These are phyloP conservation scores for Corymbia citriodora DNA, from an alignment of 441 rosid species.

Conservation along the genomic window DNA sequence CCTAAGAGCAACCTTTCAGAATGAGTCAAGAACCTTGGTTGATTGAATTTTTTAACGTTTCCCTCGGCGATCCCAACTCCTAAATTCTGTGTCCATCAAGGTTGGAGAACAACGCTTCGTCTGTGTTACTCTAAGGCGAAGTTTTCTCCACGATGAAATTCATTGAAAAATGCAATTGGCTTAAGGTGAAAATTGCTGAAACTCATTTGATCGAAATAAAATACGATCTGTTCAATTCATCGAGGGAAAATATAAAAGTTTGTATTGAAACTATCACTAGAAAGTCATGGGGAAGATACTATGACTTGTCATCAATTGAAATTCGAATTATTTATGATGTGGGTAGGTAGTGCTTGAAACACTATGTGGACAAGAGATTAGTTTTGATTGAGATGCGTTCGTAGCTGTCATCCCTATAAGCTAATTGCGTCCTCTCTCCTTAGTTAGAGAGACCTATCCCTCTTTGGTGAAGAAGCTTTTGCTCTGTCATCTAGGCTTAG, in stretches of 20 bases:
- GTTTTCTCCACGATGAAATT: not conserved
- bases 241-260: not conserved
- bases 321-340: not conserved
- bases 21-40: not conserved
- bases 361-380: not conserved
- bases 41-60: not conserved
- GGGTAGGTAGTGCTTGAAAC: not conserved
- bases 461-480: not conserved
- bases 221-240: not conserved
- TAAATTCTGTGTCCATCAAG: not conserved
- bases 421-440: not conserved
- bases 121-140: fast-evolving
- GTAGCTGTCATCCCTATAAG: not conserved
- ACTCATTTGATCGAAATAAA: not conserved
- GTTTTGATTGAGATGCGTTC: not conserved
- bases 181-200: not conserved
- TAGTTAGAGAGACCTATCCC: not conserved
- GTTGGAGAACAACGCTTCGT: not conserved
- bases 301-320: not conserved
- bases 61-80: not conserved
- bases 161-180: not conserved
- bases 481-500: not conserved
- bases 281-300: not conserved
- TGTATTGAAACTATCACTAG: not conserved
- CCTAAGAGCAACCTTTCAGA: not conserved